phyloP scores from a whole-genome alignment of 169 alveolate genomes.

The Eimeria tenella region DNA sequence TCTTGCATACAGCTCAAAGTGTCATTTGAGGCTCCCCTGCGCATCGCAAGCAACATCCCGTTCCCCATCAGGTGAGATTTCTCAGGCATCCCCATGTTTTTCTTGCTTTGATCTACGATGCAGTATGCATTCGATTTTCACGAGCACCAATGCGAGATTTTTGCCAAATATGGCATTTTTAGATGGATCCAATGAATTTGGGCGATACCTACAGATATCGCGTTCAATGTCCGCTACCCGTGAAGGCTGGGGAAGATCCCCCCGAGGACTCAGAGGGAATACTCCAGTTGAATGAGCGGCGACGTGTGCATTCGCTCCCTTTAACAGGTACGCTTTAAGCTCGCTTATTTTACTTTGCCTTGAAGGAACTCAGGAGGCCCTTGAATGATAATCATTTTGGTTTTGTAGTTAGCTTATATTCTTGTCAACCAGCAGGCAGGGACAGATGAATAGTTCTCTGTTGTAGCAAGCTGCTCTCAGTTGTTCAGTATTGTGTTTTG shows the following conservation, averaged over 20 bases:
- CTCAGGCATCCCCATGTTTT: too few relatives aligned
- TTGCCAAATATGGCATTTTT: too few relatives aligned
- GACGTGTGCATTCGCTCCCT: conserved; percentile 38
- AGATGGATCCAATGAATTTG: too few relatives aligned
- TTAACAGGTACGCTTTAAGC: conserved; percentile 4
- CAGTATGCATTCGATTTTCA: not conserved
- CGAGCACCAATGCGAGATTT: too few relatives aligned
- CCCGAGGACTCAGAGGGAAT: conserved; percentile 65
- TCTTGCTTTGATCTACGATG: not conserved
- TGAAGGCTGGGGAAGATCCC: conserved; percentile 60
- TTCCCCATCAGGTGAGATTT: conserved; percentile 54
- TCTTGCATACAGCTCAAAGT: conserved; percentile 73
- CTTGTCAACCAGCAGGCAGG: too few relatives aligned
- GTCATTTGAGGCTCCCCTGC: conserved; percentile 68
- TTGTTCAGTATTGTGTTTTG: too few relatives aligned
- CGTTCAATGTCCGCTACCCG: conserved; percentile 25
- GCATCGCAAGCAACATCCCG: conserved; percentile 63
- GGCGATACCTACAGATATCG: conserved; percentile 7
- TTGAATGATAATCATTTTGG: too few relatives aligned
- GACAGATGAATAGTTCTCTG: too few relatives aligned
- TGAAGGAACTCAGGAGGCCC: too few relatives aligned
- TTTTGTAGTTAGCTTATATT: too few relatives aligned
- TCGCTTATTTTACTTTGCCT: too few relatives aligned
- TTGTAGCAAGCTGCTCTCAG: too few relatives aligned
- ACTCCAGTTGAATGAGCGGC: conserved; percentile 46